These are phyloP conservation scores for Diaporthe sp. DNA, from an alignment of 2,329 filamentous ascomycete genomes.

Conservation along the genomic window DNA sequence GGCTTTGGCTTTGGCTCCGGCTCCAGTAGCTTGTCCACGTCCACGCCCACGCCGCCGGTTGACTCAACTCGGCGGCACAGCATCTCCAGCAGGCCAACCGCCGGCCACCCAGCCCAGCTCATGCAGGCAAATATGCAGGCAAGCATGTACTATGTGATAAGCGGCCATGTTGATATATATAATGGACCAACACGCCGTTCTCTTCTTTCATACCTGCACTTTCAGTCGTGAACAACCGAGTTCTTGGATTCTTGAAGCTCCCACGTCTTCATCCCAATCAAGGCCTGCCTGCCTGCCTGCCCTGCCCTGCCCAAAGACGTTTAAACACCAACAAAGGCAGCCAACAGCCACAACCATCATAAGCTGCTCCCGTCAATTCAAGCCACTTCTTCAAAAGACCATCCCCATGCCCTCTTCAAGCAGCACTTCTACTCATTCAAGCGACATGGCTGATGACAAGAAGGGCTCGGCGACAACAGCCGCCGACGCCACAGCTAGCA, in stretches of 20 bases:
- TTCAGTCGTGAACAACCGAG: not conserved
- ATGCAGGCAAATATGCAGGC: not conserved
- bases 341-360: not conserved
- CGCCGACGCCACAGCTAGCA: not conserved
- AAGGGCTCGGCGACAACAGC: constrained; percentile 2
- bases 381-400: not conserved
- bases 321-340: not conserved
- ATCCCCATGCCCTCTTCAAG: constrained; percentile 31
- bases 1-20: not conserved
- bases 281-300: not conserved
- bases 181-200: not conserved
- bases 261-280: not conserved
- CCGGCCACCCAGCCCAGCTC: not conserved
- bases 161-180: not conserved
- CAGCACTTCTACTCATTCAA: constrained; percentile 31
- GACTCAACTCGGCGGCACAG: constrained; percentile 28
- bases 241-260: too few species aligned
- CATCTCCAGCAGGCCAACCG: not conserved
- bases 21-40: not conserved
- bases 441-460: constrained; percentile 29
- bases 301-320: not conserved
- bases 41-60: constrained; percentile 10
- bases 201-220: not conserved
- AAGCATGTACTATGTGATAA: too few species aligned
- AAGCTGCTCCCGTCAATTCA: not conserved